Evolutionary conservation across 2,329 filamentous ascomycete species (phyloP), one percentile per base, ranked within the genome.

Genomic region (Torrubiellomyces zombiae): DNA sequence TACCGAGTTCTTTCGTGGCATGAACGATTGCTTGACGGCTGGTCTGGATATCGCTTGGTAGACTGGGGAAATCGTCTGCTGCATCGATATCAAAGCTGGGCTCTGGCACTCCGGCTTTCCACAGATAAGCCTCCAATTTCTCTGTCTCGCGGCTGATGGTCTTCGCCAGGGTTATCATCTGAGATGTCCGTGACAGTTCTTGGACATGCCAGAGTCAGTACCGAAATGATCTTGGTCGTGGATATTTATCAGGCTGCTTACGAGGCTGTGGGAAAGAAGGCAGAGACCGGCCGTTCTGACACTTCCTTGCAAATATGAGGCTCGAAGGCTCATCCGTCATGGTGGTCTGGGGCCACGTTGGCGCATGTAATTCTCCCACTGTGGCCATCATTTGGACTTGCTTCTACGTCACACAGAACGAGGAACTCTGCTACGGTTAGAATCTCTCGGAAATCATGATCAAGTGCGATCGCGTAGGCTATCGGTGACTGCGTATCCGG

Each of bases 131-230:
- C 29, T 66, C 58, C 11, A 67, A 39, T 35, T 55, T 64, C 31
- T 57, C 53, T 1, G 63, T 58, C 32, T 66, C 60, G 20, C 37
- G 33, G 18, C 48, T 48, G 27, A 67, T 67, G 23, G 46, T 59
- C 24, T 47, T 49, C 3, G 61, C 60, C n/a, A 67, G 43, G 14
- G 45, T 41, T 9, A 56, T 34, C 44, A 67, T 51, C 14, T 44
- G 49, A 3, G 55, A 55, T 8, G 49, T 39, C 4, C 24, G n/a
- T n/a, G n/a, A n/a, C 33, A 21, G 22, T 16, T 9, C 18, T 38
- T 18, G 25, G 19, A 13, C 14, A 23, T 14, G 13, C 6, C 14
- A 25, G 18, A 9, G 31, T 14, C 20, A 14, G 26, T 25, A 24
- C 15, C 11, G 20, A 19, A 10, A 25, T 8, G 16, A 23, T 9